These are phyloP conservation scores for Phialemonium atrogriseum DNA, from an alignment of 2,329 filamentous ascomycete genomes.

Conservation along the genomic window DNA sequence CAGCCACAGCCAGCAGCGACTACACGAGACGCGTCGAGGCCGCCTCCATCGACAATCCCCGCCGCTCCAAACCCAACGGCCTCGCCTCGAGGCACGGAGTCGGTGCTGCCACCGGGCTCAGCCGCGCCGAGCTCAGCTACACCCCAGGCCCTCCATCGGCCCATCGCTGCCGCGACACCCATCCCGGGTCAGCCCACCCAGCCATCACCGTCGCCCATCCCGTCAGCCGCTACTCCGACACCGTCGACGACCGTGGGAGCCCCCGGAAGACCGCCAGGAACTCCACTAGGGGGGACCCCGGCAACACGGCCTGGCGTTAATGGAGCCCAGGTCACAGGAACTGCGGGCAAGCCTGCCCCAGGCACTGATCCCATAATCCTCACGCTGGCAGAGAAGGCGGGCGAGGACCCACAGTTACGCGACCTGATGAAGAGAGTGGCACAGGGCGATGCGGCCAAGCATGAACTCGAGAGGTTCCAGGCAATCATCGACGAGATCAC, in stretches of 20 bases:
- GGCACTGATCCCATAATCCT: slow-evolving; percentile 70
- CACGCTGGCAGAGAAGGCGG: slow-evolving; percentile 66
- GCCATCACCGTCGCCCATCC: background rate
- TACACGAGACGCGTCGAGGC: slow-evolving; percentile 2
- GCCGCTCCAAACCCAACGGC: slow-evolving; percentile 9
- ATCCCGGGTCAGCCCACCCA: background rate
- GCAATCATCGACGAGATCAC: slow-evolving; percentile 74
- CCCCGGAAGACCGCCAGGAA: slow-evolving; percentile 1
- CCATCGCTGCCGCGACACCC: slow-evolving; percentile 5
- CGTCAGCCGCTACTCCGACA: slow-evolving; percentile 1
- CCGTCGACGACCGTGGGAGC: no score
- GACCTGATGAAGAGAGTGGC: slow-evolving; percentile 79
- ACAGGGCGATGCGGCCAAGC: slow-evolving; percentile 60
- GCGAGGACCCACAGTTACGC: slow-evolving; percentile 62
- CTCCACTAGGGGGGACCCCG: slow-evolving; percentile 5
- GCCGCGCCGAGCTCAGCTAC: slow-evolving; percentile 8
- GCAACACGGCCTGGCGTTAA: slow-evolving; percentile 7
- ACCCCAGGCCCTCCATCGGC: no score
- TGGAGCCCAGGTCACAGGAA: slow-evolving; percentile 16
- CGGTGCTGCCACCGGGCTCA: slow-evolving; percentile 14
- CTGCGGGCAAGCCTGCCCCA: slow-evolving; percentile 16
- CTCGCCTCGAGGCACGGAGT: slow-evolving; percentile 21
- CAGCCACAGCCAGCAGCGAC: slow-evolving; percentile 5
- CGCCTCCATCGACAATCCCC: slow-evolving; percentile 3
- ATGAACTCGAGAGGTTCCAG: slow-evolving; percentile 69